Evolutionary conservation across 352 stramenopile genomes (phyloP).

Genomic region (Pythium coloratum): DNA sequence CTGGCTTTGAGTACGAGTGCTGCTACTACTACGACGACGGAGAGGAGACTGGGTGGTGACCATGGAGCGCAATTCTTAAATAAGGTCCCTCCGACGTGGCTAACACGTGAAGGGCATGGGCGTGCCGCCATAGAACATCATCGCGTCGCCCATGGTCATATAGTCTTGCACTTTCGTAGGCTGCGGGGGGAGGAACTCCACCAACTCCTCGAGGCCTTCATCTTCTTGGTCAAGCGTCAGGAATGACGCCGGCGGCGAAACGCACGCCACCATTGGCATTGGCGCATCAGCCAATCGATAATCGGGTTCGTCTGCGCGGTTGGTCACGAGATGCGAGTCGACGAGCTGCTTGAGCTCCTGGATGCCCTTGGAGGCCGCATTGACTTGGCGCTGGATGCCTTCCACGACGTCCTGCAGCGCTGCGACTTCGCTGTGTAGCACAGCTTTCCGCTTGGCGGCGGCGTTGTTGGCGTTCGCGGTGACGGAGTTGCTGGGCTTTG

Average conservation of each 20-base stretch:
- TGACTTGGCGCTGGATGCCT: conserved; percentile 31
- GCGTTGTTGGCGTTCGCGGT: not conserved
- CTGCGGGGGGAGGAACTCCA: conserved; percentile 2
- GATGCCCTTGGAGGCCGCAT: conserved; percentile 30
- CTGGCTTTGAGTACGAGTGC: not conserved
- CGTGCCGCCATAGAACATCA: conserved; percentile 14
- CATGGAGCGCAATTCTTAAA: conserved; percentile 14
- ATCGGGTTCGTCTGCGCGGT: not conserved
- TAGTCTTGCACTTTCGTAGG: not conserved
- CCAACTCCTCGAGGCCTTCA: conserved; percentile 6
- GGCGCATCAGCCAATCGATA: not conserved
- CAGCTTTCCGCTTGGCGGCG: conserved; percentile 15
- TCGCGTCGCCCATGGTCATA: not conserved
- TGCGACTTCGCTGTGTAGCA: conserved; percentile 22
- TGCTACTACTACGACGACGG: not conserved
- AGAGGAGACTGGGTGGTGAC: not conserved
- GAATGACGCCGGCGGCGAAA: conserved; percentile 23
- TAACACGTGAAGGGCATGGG: conserved; percentile 23
- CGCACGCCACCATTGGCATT: conserved; percentile 3
- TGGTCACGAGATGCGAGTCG: conserved; percentile 15
- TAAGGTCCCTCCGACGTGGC: not conserved
- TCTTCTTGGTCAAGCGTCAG: conserved; percentile 18
- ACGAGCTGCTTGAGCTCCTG: conserved; percentile 32
- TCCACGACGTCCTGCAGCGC: conserved; percentile 27
- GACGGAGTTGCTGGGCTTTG: not conserved